phyloP scores from a whole-genome alignment of 73 alveolate species.

The Breviolum minutum region DNA sequence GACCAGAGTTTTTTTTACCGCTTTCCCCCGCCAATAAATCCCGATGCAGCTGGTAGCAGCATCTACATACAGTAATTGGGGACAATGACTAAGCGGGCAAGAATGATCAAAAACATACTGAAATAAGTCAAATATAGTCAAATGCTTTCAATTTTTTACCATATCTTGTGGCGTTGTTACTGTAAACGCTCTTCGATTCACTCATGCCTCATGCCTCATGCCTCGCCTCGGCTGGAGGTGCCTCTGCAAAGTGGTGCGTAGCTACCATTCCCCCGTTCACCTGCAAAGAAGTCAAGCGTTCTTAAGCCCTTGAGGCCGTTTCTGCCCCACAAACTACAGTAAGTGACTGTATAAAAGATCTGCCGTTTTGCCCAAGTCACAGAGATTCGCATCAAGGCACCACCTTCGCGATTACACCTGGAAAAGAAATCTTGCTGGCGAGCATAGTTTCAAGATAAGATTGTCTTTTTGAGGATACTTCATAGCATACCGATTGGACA shows the following conservation, averaged over 20 bases:
- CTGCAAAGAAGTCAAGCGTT: neutral
- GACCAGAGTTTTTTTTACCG: too few species aligned
- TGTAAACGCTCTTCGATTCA: neutral
- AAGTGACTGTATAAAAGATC: neutral
- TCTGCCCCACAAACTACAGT: neutral
- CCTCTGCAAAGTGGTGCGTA: slow-evolving; percentile 72
- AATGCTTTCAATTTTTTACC: too few species aligned
- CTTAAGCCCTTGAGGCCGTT: neutral
- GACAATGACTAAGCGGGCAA: too few species aligned
- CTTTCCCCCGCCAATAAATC: too few species aligned
- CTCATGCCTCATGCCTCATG: neutral
- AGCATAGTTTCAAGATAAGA: neutral
- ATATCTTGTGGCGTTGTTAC: too few species aligned
- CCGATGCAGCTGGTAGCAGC: too few species aligned
- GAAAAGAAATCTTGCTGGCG: neutral
- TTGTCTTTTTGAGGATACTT: neutral
- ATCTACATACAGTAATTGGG: too few species aligned
- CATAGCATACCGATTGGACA: too few species aligned
- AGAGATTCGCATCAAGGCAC: slow-evolving; percentile 64
- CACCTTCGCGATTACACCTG: slow-evolving; percentile 91
- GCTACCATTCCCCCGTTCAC: slow-evolving; percentile 77
- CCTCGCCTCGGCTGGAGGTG: slow-evolving; percentile 69
- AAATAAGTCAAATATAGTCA: too few species aligned
- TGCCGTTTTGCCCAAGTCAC: neutral
- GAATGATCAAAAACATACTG: too few species aligned